Base-by-base conservation (phyloP, 768 basidiomycete genomes). In the Mycena kentingensis region DNA sequence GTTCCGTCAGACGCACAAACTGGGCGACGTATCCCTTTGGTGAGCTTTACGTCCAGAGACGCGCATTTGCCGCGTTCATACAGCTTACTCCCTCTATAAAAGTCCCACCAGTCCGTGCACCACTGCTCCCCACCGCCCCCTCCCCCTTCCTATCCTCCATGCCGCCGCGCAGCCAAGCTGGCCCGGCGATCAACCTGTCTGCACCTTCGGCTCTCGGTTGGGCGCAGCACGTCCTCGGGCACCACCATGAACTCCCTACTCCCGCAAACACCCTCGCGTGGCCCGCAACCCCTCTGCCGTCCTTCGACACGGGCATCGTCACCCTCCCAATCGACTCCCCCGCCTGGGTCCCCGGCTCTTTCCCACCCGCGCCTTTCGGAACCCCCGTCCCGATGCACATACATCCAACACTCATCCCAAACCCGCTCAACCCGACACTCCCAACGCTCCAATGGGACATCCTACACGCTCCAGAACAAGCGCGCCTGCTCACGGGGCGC, bases 391-490 rank as follows among this genome's bases (percentile, higher is more conserved):
- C 58, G 24, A n/a, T 60, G 11, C 58, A 60, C 50, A 28, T 60
- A 29, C 49, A 60, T 19, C 58, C 58, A 0, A 15, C 35, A 4
- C 58, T 60, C 51, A 55, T 60, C 16, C 69, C 69, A 45, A 77
- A 77, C 51, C 67, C 75, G 15, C 60, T 74, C 19, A 78, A 71
- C 47, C 67, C 70, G 1, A 48, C 39, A 19, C 46, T 68, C 18
- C 73, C 73, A 19, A 60, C 67, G 37, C 60, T 77, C 15, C 63
- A 71, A 43, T 79, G 77, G 77, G 75, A 79, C 57, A 54, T 79
- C 28, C 65, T 73, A 28, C 73, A 73, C 54, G 63, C 63, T 10
- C 66, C 75, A 22, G 67, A 71, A 36, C 61, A 64, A 22, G 74
- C 76, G 5, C 65, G 70, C 28, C 60, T 71, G 3, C 51, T 60